Evolutionary conservation across 2,329 filamentous ascomycete species (phyloP).

Genomic region (Xylaria sp.): DNA sequence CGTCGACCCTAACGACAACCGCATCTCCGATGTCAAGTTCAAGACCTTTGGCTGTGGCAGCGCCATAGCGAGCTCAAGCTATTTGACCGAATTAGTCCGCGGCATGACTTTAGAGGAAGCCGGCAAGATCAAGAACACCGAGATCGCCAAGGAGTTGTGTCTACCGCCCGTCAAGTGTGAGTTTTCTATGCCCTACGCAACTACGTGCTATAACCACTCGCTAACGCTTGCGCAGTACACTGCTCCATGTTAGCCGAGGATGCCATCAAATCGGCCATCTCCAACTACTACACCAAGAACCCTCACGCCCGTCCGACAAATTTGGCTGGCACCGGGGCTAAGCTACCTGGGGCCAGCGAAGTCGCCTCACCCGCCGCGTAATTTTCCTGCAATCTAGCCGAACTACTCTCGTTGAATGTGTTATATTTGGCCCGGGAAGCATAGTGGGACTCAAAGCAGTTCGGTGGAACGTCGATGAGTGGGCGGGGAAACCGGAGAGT

Average conservation of each 20-base stretch:
- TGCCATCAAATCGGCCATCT: conserved; percentile 91
- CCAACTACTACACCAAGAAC: conserved; percentile 92
- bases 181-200: conserved; percentile 41
- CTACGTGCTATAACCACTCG: conserved; percentile 36
- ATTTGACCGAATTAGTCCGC: conserved; percentile 91
- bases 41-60: conserved; percentile 85
- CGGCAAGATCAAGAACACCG: conserved; percentile 90
- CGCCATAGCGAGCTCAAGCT: conserved; percentile 93
- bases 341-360: conserved; percentile 68
- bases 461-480: not conserved
- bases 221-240: conserved; percentile 67
- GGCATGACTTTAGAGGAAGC: conserved; percentile 98
- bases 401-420: not conserved
- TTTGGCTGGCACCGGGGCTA: conserved; percentile 77
- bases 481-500: not conserved
- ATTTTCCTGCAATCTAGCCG: not conserved
- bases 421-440: conserved; percentile 10
- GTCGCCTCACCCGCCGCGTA: conserved; percentile 42
- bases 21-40: conserved; percentile 83
- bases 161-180: conserved; percentile 80
- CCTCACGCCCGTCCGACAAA: conserved; percentile 78
- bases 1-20: conserved; percentile 78
- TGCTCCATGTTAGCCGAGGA: conserved; percentile 94
- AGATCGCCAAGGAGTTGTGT: conserved; percentile 95
- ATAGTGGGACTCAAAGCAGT: conserved; percentile 13